Base-by-base conservation (phyloP, 805 yeast species). In the Pichia thaimueangensis region DNA sequence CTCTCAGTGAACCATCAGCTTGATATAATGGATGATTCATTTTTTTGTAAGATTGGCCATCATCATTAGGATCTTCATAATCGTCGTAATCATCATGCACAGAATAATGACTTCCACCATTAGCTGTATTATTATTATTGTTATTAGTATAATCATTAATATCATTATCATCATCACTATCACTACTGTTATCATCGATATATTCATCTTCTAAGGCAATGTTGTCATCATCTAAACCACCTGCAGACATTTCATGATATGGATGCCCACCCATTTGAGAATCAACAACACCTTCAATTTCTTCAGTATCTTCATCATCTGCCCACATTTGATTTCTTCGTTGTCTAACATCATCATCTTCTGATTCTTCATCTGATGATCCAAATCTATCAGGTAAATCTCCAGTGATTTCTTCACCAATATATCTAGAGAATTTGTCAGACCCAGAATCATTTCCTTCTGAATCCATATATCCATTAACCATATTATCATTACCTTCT, bases 51-150 rank as follows among this genome's bases (percentile, higher is more conserved):
- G 86, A 79, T 55, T 76, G 78, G 0, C 91, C 91, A 54, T 83
- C 91, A 58, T 84, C 91, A 54, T 83, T 82, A 1, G 91, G 89
- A 56, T 83, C 89, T 52, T 76, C 77, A 53, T 83, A 82, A 47
- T 80, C 88, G 46, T 82, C 87, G 12, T 74, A 84, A 21, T 37
- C 39, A 29, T 42, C 33, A 27, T 19, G 24, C 25, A 20, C 22
- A 15, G 31, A 35, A 16, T 39, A 39, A 16, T 29, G 36, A 17
- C 15, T 20, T 11, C 29, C 13, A 8, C 29, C 13, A 25, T 25
- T 8, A 25, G 11, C 12, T n/a, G n/a, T n/a, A n/a, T n/a, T n/a
- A n/a, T n/a, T n/a, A n/a, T n/a, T n/a, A n/a, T n/a, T n/a, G n/a
- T n/a, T n/a, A n/a, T n/a, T n/a, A n/a, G n/a, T n/a, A n/a, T n/a